A percentile compares a stretch with the other conserved stretches of the same genome.
These are phyloP conservation scores for Elasticomyces elasticus DNA, from an alignment of 495 filamentous ascomycete genomes.

Conservation along the genomic window DNA sequence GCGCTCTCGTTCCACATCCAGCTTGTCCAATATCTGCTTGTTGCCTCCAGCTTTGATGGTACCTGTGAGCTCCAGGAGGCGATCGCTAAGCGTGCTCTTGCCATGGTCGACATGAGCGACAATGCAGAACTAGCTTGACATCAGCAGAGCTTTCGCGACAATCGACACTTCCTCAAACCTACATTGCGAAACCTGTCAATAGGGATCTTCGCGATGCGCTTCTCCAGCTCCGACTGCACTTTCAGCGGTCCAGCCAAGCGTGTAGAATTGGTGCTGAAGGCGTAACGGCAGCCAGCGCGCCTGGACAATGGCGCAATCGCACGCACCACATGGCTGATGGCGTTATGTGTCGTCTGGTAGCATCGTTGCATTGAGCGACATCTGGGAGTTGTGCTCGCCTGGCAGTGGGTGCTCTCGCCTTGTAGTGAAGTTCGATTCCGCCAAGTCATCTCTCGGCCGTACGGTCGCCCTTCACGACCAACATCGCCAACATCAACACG, in stretches of 20 bases:
- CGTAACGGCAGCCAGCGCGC: background rate
- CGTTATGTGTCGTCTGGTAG: slow-evolving; percentile 20
- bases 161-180: background rate
- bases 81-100: slow-evolving; percentile 87
- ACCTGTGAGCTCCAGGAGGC: slow-evolving; percentile 86
- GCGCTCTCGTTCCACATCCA: slow-evolving; percentile 90
- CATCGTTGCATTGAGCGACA: slow-evolving; percentile 33
- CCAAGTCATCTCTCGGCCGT: background rate
- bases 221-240: slow-evolving; percentile 51
- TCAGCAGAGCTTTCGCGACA: background rate
- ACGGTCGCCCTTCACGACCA: too few species aligned
- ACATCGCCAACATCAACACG: background rate
- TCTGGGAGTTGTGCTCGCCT: too few species aligned
- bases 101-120: slow-evolving; percentile 99
- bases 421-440: background rate
- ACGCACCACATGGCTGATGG: background rate
- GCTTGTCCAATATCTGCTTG: slow-evolving; percentile 92
- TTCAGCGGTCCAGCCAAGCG: slow-evolving; percentile 27
- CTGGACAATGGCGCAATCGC: background rate
- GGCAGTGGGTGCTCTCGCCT: too few species aligned
- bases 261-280: slow-evolving; percentile 35
- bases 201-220: slow-evolving; percentile 75
- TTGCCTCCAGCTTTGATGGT: slow-evolving; percentile 81
- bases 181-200: slow-evolving; percentile 80
- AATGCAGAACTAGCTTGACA: slow-evolving; percentile 59